Evolutionary conservation across 495 filamentous ascomycete species (phyloP).

Genomic region (Lentithecium fluviatile): DNA sequence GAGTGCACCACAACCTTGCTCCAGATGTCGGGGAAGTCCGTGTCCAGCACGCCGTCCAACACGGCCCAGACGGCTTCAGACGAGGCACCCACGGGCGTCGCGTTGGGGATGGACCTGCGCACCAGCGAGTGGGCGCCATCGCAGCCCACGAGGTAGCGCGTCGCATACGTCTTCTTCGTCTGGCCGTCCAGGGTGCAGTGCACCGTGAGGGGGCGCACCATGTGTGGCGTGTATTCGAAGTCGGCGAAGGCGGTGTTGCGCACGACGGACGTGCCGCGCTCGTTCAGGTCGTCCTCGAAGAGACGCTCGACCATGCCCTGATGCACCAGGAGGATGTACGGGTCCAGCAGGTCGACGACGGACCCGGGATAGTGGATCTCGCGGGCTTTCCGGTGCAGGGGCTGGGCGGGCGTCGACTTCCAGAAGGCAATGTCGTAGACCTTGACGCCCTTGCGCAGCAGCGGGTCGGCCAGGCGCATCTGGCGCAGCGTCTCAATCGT

Average conservation of each 20-base stretch:
- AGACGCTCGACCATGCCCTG: slow-evolving; percentile 72
- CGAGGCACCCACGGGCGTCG: slow-evolving; percentile 61
- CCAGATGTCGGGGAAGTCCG: slow-evolving; percentile 76
- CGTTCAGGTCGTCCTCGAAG: slow-evolving; percentile 62
- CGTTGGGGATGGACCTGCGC: slow-evolving; percentile 59
- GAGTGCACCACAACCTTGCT: slow-evolving; percentile 67
- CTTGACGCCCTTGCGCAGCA: slow-evolving; percentile 61
- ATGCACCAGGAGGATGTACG: slow-evolving; percentile 70
- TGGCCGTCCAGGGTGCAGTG: slow-evolving; percentile 11
- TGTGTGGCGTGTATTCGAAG: slow-evolving; percentile 23
- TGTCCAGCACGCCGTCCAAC: slow-evolving; percentile 72
- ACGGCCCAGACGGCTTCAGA: slow-evolving; percentile 73
- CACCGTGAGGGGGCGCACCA: slow-evolving; percentile 17
- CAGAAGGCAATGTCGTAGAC: slow-evolving; percentile 73
- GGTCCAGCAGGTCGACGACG: slow-evolving; percentile 68
- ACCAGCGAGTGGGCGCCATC: slow-evolving; percentile 48
- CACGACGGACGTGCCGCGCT: slow-evolving; percentile 56
- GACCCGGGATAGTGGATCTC: slow-evolving; percentile 70
- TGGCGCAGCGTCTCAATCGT: slow-evolving; percentile 73
- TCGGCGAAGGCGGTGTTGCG: slow-evolving; percentile 52
- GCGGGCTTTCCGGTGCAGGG: slow-evolving; percentile 62
- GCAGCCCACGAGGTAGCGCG: slow-evolving; percentile 37
- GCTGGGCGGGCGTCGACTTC: slow-evolving; percentile 56
- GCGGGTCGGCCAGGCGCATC: slow-evolving; percentile 62
- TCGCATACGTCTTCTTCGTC: slow-evolving; percentile 12